Evolutionary conservation across 2,329 filamentous ascomycete species (phyloP).

Genomic region (Dothistroma pini): DNA sequence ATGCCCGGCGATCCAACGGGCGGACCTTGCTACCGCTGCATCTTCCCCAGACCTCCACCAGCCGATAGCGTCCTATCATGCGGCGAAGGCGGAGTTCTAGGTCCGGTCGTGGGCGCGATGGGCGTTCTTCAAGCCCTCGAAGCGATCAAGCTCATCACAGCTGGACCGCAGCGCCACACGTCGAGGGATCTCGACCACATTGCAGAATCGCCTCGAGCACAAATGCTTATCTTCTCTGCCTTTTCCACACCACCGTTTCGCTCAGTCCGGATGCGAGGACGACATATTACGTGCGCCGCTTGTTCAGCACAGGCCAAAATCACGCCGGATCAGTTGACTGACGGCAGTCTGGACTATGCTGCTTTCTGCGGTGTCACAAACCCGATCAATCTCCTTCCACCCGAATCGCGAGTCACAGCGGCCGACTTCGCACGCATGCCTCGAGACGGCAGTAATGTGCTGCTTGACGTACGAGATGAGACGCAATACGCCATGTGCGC

Average conservation of each 20-base stretch:
- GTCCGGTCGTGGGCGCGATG: conserved; percentile 90
- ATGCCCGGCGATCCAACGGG: conserved; percentile 55
- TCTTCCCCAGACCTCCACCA: conserved; percentile 85
- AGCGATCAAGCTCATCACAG: conserved; percentile 74
- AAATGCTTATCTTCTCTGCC: conserved; percentile 54
- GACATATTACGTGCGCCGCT: conserved; percentile 68
- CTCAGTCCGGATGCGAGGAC: conserved; percentile 67
- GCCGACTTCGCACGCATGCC: conserved; percentile 51
- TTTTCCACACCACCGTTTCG: conserved; percentile 60
- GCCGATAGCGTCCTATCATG: conserved; percentile 79
- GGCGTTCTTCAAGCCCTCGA: conserved; percentile 88
- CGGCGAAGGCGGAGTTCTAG: conserved; percentile 87
- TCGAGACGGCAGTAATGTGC: conserved; percentile 45
- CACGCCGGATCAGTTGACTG: conserved; percentile 50
- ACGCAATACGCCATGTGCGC: conserved; percentile 80
- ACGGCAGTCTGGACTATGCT: conserved; percentile 73
- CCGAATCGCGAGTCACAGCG: conserved; percentile 66
- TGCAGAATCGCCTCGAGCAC: conserved; percentile 33
- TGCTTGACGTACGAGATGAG: conserved; percentile 80
- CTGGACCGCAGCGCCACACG: conserved; percentile 32
- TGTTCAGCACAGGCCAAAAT: conserved; percentile 66
- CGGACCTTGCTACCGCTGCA: conserved; percentile 88
- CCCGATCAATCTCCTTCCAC: conserved; percentile 55
- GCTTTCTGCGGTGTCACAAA: conserved; percentile 71
- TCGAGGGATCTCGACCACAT: conserved; percentile 18